Evolutionary conservation across 2,329 filamentous ascomycete species (phyloP).

Genomic region (Biscogniauxia mediterranea): DNA sequence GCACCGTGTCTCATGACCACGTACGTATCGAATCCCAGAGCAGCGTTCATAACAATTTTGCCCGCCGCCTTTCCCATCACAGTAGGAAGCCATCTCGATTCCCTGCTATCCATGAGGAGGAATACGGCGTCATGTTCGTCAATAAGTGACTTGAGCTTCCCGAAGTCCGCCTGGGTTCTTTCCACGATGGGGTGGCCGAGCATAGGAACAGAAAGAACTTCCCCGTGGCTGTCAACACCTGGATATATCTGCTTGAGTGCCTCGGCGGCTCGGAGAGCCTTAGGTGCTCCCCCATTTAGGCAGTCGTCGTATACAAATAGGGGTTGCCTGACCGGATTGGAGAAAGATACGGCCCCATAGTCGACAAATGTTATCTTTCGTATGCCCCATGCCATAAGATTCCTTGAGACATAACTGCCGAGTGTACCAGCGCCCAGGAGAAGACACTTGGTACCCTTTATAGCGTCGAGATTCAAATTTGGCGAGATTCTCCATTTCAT

Average conservation of each 20-base stretch:
- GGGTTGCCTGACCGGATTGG: constrained; percentile 92
- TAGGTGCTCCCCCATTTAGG: constrained; percentile 76
- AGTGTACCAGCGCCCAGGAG: constrained; percentile 90
- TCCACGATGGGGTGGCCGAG: constrained; percentile 84
- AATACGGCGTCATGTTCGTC: constrained; percentile 89
- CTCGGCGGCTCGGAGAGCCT: constrained; percentile 78
- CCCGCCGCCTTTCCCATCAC: constrained; percentile 90
- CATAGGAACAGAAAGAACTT: constrained; percentile 90
- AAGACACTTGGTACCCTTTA: constrained; percentile 87
- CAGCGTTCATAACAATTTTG: constrained; percentile 96
- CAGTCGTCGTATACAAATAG: constrained; percentile 91
- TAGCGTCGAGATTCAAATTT: constrained; percentile 78
- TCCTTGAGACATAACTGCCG: constrained; percentile 89
- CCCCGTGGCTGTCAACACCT: constrained; percentile 77
- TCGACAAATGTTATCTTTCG: constrained; percentile 95
- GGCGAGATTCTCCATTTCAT: constrained; percentile 99
- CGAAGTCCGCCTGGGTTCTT: constrained; percentile 71
- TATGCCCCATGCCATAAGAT: constrained; percentile 93
- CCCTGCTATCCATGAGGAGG: constrained; percentile 93
- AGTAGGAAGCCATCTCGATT: constrained; percentile 92
- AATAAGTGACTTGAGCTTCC: constrained; percentile 71
- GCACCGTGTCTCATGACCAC: constrained; percentile 96
- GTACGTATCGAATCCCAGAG: constrained; percentile 92
- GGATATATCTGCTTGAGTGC: constrained; percentile 85
- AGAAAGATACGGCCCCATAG: constrained; percentile 89